Evolutionary conservation across 768 basidiomycete genomes (phyloP), one percentile per base, ranked within the genome.

Genomic region (Obba rivulosa): DNA sequence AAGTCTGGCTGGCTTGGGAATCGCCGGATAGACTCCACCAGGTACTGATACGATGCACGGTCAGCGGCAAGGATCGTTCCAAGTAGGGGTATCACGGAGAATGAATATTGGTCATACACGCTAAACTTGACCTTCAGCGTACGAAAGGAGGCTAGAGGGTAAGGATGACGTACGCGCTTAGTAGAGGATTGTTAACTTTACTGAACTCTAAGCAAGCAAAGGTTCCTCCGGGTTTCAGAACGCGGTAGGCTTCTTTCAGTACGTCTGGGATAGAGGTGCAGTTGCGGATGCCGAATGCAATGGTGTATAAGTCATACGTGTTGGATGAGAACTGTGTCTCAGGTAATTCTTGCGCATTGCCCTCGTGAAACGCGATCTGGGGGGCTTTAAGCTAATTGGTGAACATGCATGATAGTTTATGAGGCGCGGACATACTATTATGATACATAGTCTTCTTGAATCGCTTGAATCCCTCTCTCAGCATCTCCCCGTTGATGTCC

Each of bases 361-460:
- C 89, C 62, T 95, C 89, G 51, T 85, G 82, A 66, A 99, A 98
- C 14, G 85, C 80, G 52, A 99, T 80, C 69, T 96, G 94, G 13
- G 92, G 88, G 18, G 93, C 93, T 96, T 57, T 10, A 35, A 28
- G 11, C 24, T 25, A 22, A 10, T 24, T 28, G 21, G 38, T 34
- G n/a, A 42, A 16, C 8, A 21, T 13, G n/a, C 38, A 1, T 34
- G 25, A 18, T 20, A 14, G 17, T 3, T 24, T 18, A 23, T 4
- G 37, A 34, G 18, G 20, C 39, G 45, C 34, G 51, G 21, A 70
- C 81, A 67, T 58, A 97, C 95, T 95, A 60, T 89, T 91, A 67
- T 98, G 87, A 66, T 98, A 99, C 87, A 99, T 94, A 1, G 95
- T 98, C 75, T 90, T 86, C 58, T 92, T 93, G 66, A 97, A 92